These are phyloP conservation scores for Pyrenophora seminiperda DNA, from an alignment of 2,329 filamentous ascomycete species.

Conservation along the genomic window DNA sequence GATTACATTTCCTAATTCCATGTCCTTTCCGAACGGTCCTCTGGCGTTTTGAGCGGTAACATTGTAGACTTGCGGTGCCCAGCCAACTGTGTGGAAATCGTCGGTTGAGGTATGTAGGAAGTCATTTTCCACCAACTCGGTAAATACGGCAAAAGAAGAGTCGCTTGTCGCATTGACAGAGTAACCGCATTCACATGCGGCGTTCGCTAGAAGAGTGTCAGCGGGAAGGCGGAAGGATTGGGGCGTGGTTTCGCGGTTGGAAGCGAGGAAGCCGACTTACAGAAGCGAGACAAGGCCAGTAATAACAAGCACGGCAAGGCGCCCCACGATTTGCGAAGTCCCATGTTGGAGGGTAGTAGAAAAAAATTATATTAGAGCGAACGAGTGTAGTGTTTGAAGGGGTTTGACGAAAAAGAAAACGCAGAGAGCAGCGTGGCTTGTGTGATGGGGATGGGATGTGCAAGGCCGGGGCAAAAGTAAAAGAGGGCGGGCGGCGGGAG, in stretches of 20 bases:
- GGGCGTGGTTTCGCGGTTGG: not conserved
- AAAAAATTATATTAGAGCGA: slow-evolving; percentile 24
- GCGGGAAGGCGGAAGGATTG: slow-evolving; percentile 13
- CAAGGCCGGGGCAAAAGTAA: slow-evolving; percentile 11
- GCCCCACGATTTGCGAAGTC: slow-evolving; percentile 27
- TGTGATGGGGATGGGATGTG: slow-evolving; percentile 10
- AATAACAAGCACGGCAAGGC: slow-evolving; percentile 39
- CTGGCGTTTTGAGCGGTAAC: slow-evolving; percentile 62
- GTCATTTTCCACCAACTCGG: slow-evolving; percentile 72
- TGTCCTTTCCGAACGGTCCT: slow-evolving; percentile 70
- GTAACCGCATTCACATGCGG: slow-evolving; percentile 76
- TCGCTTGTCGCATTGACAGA: slow-evolving; percentile 57
- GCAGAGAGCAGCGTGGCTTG: slow-evolving; percentile 22
- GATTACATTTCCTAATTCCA: slow-evolving; percentile 62
- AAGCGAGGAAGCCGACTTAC: slow-evolving; percentile 27
- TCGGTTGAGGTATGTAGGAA: slow-evolving; percentile 64
- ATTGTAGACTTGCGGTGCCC: slow-evolving; percentile 71
- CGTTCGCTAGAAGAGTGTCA: slow-evolving; percentile 37
- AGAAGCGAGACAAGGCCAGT: slow-evolving; percentile 36
- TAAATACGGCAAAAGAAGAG: slow-evolving; percentile 60
- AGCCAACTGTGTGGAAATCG: slow-evolving; percentile 57
- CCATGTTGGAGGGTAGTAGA: slow-evolving; percentile 12
- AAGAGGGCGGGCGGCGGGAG: slow-evolving; percentile 7
- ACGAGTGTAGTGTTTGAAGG: slow-evolving; percentile 19
- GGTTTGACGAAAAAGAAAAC: slow-evolving; percentile 21